A percentile compares a stretch with the other conserved stretches of the same genome.
These are phyloP conservation scores for Microsporum canis DNA, from an alignment of 2,329 filamentous ascomycete species.

Conservation along the genomic window DNA sequence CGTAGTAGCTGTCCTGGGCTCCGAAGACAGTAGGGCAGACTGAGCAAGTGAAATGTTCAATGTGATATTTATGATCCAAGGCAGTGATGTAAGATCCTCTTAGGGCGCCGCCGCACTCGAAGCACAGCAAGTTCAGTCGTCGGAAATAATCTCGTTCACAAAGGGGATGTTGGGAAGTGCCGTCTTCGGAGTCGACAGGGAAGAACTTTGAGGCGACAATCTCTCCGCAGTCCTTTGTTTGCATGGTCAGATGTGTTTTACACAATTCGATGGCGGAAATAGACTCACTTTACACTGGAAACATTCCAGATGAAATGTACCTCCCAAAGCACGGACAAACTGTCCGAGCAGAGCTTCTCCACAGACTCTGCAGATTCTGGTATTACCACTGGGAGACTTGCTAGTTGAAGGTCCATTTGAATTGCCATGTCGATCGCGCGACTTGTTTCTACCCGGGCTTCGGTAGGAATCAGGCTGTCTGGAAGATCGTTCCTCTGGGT, in stretches of 20 bases:
- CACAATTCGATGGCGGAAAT: background rate
- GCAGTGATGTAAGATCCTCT: slow-evolving; percentile 97
- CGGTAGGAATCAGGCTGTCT: slow-evolving; percentile 22
- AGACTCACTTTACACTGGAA: slow-evolving; percentile 83
- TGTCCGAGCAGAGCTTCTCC: slow-evolving; percentile 79
- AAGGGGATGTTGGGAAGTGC: slow-evolving; percentile 73
- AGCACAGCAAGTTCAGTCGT: slow-evolving; percentile 78
- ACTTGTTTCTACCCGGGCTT: slow-evolving; percentile 23
- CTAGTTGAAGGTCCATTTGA: slow-evolving; percentile 24
- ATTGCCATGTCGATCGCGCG: slow-evolving; percentile 26
- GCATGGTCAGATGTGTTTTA: slow-evolving; percentile 5
- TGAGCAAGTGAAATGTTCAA: slow-evolving; percentile 97
- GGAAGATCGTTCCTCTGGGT: slow-evolving; percentile 16
- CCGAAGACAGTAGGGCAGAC: slow-evolving; percentile 96
- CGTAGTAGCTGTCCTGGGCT: slow-evolving; percentile 96
- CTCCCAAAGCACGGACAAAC: slow-evolving; percentile 86
- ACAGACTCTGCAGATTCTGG: slow-evolving; percentile 69
- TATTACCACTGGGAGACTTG: slow-evolving; percentile 28
- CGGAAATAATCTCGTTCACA: slow-evolving; percentile 98
- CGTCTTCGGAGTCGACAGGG: slow-evolving; percentile 82
- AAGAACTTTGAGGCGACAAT: slow-evolving; percentile 99
- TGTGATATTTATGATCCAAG: slow-evolving; percentile 94
- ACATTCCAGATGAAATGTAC: slow-evolving; percentile 93
- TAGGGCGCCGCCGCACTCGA: slow-evolving; percentile 81
- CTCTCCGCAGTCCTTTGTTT: slow-evolving; percentile 73